Evolutionary conservation across 2,329 filamentous ascomycete species (phyloP), one percentile per base, ranked within the genome.

Genomic region (Ceratocystis lukuohia): DNA sequence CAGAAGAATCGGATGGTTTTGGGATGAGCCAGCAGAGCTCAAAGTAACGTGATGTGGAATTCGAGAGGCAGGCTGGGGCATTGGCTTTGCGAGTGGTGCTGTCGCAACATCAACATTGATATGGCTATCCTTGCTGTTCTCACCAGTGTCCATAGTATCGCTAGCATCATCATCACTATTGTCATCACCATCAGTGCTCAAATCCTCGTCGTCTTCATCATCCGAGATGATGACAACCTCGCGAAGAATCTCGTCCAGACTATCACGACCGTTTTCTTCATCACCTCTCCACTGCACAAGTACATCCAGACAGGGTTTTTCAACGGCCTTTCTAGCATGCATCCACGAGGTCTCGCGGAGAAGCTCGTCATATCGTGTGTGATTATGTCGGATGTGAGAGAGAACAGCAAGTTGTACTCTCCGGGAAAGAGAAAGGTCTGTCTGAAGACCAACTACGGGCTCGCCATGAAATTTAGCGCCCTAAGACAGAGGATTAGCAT

Each of bases 231-330:
- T 81, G 65, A 87, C 82, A 10, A 87, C 83, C 73, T 88, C 85
- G 63, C 83, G 79, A 44, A 87, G 76, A 67, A 87, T 86, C 72
- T 87, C 84, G 67, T 87, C 84, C 17, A 87, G 78, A 72, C 87
- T 83, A 70, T 88, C 84, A 62, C 84, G 82, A 30, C 85, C 85
- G 20, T 81, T 87, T 72, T 88, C 85, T 73, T 88, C 85, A 70
- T 88, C 85, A 66, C 85, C 85, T 76, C 85, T 84, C 85, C 85
- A 88, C 81, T 87, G 87, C 77, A 87, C 81, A 73, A 88, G 81
- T 65, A 84, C 77, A 70, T 87, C 84, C 59, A 87, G 76, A 69
- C 85, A 87, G 15, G 84, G 75, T 41, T 78, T 74, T 70, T 87
- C 83, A 57, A 87, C 84, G 50, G 80, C 79, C 74, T 81, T 85